Conservation (phyloP, 495 filamentous ascomycete species). For the Aeminium ludgeri region DNA sequence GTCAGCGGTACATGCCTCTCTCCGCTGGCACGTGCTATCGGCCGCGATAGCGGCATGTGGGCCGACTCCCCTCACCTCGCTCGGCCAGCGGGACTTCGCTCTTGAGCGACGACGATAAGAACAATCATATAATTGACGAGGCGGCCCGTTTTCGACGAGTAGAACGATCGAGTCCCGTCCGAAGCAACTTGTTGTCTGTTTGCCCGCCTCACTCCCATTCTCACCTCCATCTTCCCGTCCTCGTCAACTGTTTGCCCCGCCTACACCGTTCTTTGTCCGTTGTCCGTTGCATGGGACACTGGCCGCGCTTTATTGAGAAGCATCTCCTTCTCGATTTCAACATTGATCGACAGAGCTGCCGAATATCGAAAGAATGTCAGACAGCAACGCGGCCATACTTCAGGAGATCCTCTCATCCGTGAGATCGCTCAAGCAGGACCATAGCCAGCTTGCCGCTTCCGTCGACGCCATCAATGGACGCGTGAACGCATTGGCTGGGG, state of each 20-base stretch:
- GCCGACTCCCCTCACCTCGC: not conserved
- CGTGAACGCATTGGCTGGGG: constrained; percentile 41
- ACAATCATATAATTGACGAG: not conserved
- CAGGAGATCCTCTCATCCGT: constrained; percentile 34
- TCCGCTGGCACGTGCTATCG: not conserved
- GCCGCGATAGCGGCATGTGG: not conserved
- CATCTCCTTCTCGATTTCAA: not conserved
- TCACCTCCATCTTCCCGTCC: too few species aligned
- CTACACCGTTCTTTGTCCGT: too few species aligned
- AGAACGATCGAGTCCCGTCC: too few species aligned
- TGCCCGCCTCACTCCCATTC: too few species aligned
- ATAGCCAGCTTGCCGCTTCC: constrained; percentile 40
- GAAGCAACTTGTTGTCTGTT: too few species aligned
- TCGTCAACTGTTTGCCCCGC: too few species aligned
- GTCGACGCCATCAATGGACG: constrained; percentile 51
- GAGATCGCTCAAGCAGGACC: constrained; percentile 37
- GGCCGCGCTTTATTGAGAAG: too few species aligned
- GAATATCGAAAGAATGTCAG: not conserved
- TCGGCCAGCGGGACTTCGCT: not conserved
- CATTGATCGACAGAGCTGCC: not conserved
- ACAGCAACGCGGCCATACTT: constrained; percentile 2
- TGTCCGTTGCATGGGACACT: too few species aligned
- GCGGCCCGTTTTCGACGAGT: too few species aligned
- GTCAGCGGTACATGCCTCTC: too few species aligned
- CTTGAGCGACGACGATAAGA: not conserved